Evolutionary conservation across 768 basidiomycete genomes (phyloP), one percentile per base, ranked within the genome.

Genomic region (Mycena leptocephala): DNA sequence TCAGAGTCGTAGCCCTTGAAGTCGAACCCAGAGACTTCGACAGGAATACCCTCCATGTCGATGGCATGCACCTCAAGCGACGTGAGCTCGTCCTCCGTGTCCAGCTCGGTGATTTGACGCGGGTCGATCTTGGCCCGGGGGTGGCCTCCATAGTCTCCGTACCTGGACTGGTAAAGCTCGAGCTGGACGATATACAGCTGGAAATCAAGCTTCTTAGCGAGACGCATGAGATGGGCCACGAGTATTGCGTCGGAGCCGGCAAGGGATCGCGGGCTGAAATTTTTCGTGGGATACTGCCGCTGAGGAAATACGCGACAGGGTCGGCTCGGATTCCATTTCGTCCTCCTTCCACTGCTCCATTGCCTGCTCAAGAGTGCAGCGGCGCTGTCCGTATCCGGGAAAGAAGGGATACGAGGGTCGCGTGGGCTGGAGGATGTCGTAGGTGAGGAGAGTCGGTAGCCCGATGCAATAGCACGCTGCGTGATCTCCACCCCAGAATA

Each of bases 391-490:
- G 18, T 16, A 16, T 67, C 51, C 1, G 66, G 66, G 6, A 67
- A 55, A 22, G 51, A 13, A 3, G 66, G 66, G 1, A 67, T 26
- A 3, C 26, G 48, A 37, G 66, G 14, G 63, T 32, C 43, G n/a
- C 39, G 39, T 63, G 30, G 64, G 43, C 20, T 66, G 18, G 51
- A 67, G 33, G 51, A 55, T 67, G 33, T 67, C 66, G n/a, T 67
- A 67, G 22, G 20, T 51, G 16, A 67, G 51, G 66, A 69, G 18
- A 67, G 37, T 26, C 51, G 66, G 66, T 55, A 67, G 10, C 66
- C 66, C 10, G 66, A 53, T 2, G 66, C 55, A 14, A 67, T 67
- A 11, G 48, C 22, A 11, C 37, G 4, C 1, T 22, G 35, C 6
- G 26, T 33, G 22, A 55, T 51, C 13, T 53, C 5, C 33, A 67